Evolutionary conservation across 768 basidiomycete species (phyloP), one percentile per base, ranked within the genome.

Genomic region (Agaricus subrufescens): DNA sequence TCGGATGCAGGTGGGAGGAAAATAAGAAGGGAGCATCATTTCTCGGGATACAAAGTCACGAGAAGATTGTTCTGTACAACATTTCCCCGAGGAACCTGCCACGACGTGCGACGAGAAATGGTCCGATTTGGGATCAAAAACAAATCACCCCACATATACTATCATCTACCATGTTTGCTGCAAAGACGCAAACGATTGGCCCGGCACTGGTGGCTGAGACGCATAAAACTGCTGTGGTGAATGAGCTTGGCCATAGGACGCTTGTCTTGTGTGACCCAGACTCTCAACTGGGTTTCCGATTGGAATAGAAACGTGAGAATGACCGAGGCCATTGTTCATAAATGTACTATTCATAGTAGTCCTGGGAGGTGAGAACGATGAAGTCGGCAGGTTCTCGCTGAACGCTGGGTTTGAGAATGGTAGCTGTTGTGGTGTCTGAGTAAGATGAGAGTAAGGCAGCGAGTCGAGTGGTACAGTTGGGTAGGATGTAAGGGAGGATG

Each of bases 131-230:
- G 34, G 11, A 11, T 34, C 34, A 11, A 34, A 34, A 34, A 34
- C 34, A 34, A 34, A 11, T 19, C 19, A 19, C 19, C 19, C 19
- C 19, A 19, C 34, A 11, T 34, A 34, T 34, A 15, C 27, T 34
- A 19, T n/a, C 26, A 19, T 34, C 50, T 34, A 56, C 55, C 55
- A 56, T 23, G 55, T 23, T n/a, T 50, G 48, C 4, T 40, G 49
- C 48, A 50, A 37, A 37, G 55, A 56, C 38, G 55, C 25, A n/a
- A 56, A 56, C 38, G 55, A 14, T 26, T 56, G 55, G 19, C 48
- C 55, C 4, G 49, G 39, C n/a, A 49, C 25, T 7, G 46, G 55
- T 14, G 43, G 42, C 27, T 43, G 27, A 15, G 43, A 34, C 1
- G 42, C 14, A 4, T 56, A 47, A 12, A 37, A 46, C 15, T 56